Evolutionary conservation across 1,284 basidiomycete species (phyloP).

Genomic region (Apiotrichum sp.): DNA sequence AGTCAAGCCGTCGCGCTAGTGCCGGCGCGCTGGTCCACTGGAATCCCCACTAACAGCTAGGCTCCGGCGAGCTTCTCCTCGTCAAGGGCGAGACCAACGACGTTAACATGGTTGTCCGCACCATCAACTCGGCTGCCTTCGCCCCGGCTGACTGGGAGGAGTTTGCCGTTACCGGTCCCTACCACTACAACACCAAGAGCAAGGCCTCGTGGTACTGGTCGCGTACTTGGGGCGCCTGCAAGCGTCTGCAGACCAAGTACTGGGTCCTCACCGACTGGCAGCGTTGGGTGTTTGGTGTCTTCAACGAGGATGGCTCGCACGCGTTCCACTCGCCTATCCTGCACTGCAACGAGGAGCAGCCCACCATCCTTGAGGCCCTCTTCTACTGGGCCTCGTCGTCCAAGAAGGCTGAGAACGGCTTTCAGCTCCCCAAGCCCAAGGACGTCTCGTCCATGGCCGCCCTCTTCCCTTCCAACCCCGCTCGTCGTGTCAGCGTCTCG

Average conservation of each 20-base stretch:
- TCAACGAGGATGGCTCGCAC: slow-evolving; percentile 38
- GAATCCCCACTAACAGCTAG: slow-evolving; percentile 13
- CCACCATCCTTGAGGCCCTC: slow-evolving; percentile 39
- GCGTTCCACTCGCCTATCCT: slow-evolving; percentile 40
- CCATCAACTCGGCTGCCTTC: slow-evolving; percentile 46
- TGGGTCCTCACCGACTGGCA: slow-evolving; percentile 48
- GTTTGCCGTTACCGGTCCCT: slow-evolving; percentile 42
- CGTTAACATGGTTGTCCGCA: slow-evolving; percentile 44
- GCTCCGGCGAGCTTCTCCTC: slow-evolving; percentile 47
- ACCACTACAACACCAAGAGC: slow-evolving; percentile 46
- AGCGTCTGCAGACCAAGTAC: slow-evolving; percentile 41
- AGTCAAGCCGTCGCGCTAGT: slow-evolving; percentile 9
- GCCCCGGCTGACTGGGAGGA: slow-evolving; percentile 45
- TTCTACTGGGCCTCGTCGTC: slow-evolving; percentile 44
- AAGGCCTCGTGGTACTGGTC: slow-evolving; percentile 50
- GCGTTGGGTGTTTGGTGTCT: slow-evolving; percentile 47
- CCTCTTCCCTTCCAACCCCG: slow-evolving; percentile 45
- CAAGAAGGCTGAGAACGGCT: slow-evolving; percentile 6
- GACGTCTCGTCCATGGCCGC: slow-evolving; percentile 28
- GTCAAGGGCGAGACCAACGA: slow-evolving; percentile 35
- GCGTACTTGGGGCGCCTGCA: slow-evolving; percentile 40
- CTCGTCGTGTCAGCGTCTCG: slow-evolving; percentile 32
- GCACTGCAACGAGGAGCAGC: slow-evolving; percentile 26
- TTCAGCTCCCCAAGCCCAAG: slow-evolving; percentile 15
- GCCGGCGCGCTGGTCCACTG: neutral